Base-by-base conservation (phyloP, 257 asterid species). In the Ophiorrhiza pumila region DNA sequence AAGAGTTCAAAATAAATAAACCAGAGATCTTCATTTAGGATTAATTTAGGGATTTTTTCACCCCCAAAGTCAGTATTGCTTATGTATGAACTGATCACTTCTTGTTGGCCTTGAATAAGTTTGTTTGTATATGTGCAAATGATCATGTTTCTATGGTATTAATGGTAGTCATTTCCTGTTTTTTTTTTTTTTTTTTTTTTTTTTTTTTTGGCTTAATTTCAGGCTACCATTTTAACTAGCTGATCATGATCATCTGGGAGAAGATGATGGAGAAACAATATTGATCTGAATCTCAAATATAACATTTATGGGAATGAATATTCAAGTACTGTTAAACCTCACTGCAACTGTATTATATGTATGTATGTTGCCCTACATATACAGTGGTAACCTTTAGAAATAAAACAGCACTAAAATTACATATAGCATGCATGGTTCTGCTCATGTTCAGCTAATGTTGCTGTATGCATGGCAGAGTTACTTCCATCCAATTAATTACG, bases 221-320 rank as follows among this genome's bases (percentile, higher is more conserved):
- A 77, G 81, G 77, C 34, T 77, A 47, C 77, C 81, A 65, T 71
- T n/a, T 77, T 74, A 71, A 61, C 77, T 77, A 77, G 59, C 22
- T 52, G 71, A 59, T n/a, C n/a, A n/a, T n/a, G n/a, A n/a, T n/a
- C n/a, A n/a, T 11, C 14, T 67, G 74, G 9, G 60, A 63, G 43
- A 55, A 11, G 5, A 50, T 11, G 11, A 43, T 43, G 56, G 27
- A 43, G 55, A 39, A 1, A n/a, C 1, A 13, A 39, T 23, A n/a
- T n/a, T n/a, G n/a, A n/a, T 64, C 34, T 41, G 29, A 65, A 43
- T 14, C 43, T 13, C 39, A 25, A 65, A 35, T 41, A 35, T 41
- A 10, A 35, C 47, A 22, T 3, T 46, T 2, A 50, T 50, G 57
- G 29, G 69, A 35, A 63, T 20, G 32, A 22, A 37, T 29, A n/a